Evolutionary conservation across 352 stramenopile genomes (phyloP), one percentile per base, ranked within the genome.

Genomic region (Globisporangium middletonii): DNA sequence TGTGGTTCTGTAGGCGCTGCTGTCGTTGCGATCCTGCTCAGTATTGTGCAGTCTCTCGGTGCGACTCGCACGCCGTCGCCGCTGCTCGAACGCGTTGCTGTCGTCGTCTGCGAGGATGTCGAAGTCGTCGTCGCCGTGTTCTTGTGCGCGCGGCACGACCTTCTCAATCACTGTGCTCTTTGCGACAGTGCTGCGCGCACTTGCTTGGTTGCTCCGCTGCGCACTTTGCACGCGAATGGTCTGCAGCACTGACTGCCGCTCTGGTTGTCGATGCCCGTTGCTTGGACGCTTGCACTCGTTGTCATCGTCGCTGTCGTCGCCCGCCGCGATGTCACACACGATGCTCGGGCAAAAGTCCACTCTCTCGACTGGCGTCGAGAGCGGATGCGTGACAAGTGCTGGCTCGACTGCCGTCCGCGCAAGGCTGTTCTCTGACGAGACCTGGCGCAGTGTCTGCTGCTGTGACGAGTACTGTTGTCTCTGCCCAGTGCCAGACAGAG

Each of bases 381-480:
- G 12, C 38, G 23, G 16, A 45, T 48, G 42, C 7, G 30, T 43
- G 1, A 27, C 30, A 4, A 28, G 8, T 41, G 12, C 53, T 28
- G 50, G 18, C 19, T 28, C 46, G 9, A 19, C 38, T 16, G 53
- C 3, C 12, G 45, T 33, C 12, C 50, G 33, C 12, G 28, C 33
- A 42, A 75, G 41, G 12, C 60, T 69, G 33, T 67, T 57, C 51
- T 74, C 65, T 0, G 68, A 79, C 42, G 68, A 72, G 0, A 65
- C 64, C 0, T 68, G 65, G 0, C 65, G 65, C 47, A 75, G 48
- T 16, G 52, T 48, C 16, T 51, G 61, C 1, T 12, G 23, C 26
- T 51, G 50, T 41, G 5, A 23, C 16, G 18, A 35, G n/a, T 37
- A 2, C 16, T 15, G 18, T 15, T 33, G 6, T 23, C 8, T 11